A percentile compares a stretch with the other conserved stretches of the same genome.
Evolutionary conservation across 352 stramenopile species (phyloP).

Genomic region (Phytophthora pseudosyringae): DNA sequence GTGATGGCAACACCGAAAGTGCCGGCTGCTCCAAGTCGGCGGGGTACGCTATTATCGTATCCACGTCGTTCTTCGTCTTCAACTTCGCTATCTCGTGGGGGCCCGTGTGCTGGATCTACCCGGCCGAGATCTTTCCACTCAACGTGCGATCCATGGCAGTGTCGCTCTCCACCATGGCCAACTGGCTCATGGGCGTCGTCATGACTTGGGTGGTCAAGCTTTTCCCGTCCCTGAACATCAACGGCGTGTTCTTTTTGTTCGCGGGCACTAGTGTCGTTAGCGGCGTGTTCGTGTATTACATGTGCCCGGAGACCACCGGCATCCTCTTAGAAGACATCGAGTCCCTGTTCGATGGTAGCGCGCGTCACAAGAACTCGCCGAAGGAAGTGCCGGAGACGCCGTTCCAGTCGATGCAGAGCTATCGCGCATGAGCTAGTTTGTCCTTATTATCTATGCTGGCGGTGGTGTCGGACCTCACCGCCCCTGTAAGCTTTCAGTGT

Average conservation of each 20-base stretch:
- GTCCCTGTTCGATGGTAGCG: conserved; percentile 48
- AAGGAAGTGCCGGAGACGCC: conserved; percentile 42
- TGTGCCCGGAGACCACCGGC: conserved; percentile 59
- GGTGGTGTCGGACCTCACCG: conserved; percentile 1
- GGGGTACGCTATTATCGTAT: conserved; percentile 51
- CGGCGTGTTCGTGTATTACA: conserved; percentile 51
- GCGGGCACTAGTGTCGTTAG: conserved; percentile 45
- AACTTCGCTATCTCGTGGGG: conserved; percentile 51
- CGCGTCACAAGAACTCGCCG: conserved; percentile 40
- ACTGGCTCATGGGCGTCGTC: conserved; percentile 56
- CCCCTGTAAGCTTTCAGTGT: conserved; percentile 31
- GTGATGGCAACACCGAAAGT: conserved; percentile 45
- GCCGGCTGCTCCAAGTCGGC: conserved; percentile 40
- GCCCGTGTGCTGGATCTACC: conserved; percentile 50
- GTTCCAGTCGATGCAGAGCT: conserved; percentile 38
- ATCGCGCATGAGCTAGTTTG: conserved; percentile 22
- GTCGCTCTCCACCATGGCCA: conserved; percentile 55
- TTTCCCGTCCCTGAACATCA: conserved; percentile 55
- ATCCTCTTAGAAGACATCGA: conserved; percentile 68
- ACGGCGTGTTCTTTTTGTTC: conserved; percentile 63
- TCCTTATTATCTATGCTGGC: conserved; percentile 37
- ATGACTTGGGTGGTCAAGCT: conserved; percentile 63
- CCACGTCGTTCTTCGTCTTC: conserved; percentile 50
- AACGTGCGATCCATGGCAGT: conserved; percentile 54
- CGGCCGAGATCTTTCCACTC: conserved; percentile 45